Base-by-base conservation (phyloP, 768 basidiomycete species). In the Leccinum obscurum region DNA sequence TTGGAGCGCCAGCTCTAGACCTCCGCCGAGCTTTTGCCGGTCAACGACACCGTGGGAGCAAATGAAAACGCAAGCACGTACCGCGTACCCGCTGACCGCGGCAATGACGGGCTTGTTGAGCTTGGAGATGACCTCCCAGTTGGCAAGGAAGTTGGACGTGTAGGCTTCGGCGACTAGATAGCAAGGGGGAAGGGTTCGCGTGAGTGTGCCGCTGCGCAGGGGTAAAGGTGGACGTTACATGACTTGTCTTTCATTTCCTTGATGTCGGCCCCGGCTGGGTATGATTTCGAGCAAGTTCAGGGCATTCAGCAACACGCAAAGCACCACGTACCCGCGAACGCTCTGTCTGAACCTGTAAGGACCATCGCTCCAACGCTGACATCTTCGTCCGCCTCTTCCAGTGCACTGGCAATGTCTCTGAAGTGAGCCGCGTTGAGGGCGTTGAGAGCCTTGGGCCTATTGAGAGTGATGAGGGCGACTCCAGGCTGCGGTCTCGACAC, bases 231-330 rank as follows among this genome's bases (percentile, higher is more conserved):
- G 37, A 76, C 85, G n/a, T 70, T 68, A 94, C 93, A 97, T 60
- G 87, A 78, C 77, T 95, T 95, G 77, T 95, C 92, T 76, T 94
- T 95, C 96, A 98, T 98, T 77, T 98, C 95, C 78, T 97, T 98
- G 77, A 99, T 98, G 76, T 99, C 96, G 22, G 96, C 96, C 3
- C 96, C 95, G 67, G 95, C 95, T 94, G 57, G 50, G 65, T 49
- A 49, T 37, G 37, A 24, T 14, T 35, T 58, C 28, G 28, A 61
- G 48, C 20, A 13, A 28, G 51, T 46, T 56, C 46, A 30, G 52
- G n/a, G 13, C 4, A 39, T 22, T 24, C 52, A 30, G 4, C 11
- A 37, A 22, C 35, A 17, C 17, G 54, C 32, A 46, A 50, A 20
- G 37, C 10, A 24, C 13, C 48, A 64, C 88, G 61, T 67, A 89